A percentile compares a stretch with the other conserved stretches of the same genome.
Conservation (phyloP, 345 rosid species). For the Fremontodendron californicum region DNA sequence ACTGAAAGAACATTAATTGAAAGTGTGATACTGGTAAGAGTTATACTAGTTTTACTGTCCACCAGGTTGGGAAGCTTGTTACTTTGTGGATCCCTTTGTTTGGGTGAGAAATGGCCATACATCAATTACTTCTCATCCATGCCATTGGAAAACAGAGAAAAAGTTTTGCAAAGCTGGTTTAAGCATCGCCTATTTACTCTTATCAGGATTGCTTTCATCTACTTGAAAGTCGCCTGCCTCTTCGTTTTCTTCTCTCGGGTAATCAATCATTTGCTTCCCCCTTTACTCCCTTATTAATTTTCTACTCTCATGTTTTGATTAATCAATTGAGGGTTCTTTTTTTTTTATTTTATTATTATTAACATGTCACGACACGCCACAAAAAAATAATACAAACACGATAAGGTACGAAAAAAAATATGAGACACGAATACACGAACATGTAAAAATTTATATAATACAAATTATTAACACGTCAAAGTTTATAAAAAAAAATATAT, state of each 20-base stretch:
- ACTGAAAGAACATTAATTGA: conserved; percentile 27
- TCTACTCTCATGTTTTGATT: neutral
- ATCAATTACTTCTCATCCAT: conserved; percentile 43
- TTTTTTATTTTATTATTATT: no score
- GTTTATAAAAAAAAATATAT: no score
- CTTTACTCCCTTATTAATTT: neutral
- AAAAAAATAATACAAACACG: no score
- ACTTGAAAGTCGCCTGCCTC: conserved; percentile 41
- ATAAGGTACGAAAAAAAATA: no score
- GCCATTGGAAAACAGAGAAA: conserved; percentile 55
- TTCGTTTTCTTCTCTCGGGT: conserved; percentile 59
- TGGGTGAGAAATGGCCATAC: conserved; percentile 44
- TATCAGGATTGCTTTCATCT: conserved; percentile 43
- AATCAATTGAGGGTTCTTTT: neutral
- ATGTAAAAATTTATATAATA: no score
- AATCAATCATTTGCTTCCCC: neutral
- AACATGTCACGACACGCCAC: no score
- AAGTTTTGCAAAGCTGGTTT: conserved; percentile 48
- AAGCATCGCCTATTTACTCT: conserved; percentile 42
- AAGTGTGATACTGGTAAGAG: conserved; percentile 34
- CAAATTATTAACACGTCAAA: no score
- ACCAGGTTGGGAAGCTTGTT: conserved; percentile 69
- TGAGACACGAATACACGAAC: no score
- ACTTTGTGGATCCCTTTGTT: conserved; percentile 58
- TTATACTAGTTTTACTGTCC: conserved; percentile 40